Percentiles rank a stretch among this genome's conserved stretches.
Conservation (phyloP, 805 yeast genomes). For the Metschnikowia gruessii region DNA sequence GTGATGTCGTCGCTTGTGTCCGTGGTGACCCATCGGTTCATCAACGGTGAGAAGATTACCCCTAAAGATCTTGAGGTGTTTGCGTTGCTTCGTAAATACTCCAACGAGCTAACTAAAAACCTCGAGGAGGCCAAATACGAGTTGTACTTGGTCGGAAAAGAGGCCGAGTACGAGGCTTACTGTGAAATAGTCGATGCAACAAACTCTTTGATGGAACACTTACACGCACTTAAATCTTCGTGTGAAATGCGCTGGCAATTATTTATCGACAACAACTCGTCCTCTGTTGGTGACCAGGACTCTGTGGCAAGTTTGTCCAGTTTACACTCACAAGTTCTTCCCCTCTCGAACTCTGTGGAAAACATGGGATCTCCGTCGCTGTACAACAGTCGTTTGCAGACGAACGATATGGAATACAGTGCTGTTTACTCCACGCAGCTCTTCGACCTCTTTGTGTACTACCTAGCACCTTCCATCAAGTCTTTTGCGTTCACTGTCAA, state of each 20-base stretch:
- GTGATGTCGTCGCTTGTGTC: conserved; percentile 50
- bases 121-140: conserved; percentile 65
- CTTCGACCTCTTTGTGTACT: conserved; percentile 62
- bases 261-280: conserved; percentile 30
- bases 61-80: conserved; percentile 38
- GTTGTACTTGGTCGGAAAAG: conserved; percentile 51
- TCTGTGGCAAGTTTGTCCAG: conserved; percentile 26
- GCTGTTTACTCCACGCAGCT: conserved; percentile 42
- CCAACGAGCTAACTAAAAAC: conserved; percentile 36
- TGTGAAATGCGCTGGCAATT: conserved; percentile 64
- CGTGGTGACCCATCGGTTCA: conserved; percentile 47
- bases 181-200: conserved; percentile 50
- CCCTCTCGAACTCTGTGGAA: conserved; percentile 29
- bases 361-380: conserved; percentile 20
- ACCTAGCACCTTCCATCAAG: conserved; percentile 70
- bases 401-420: conserved; percentile 20
- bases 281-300: conserved; percentile 15
- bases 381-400: conserved; percentile 19
- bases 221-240: conserved; percentile 67
- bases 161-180: conserved; percentile 48
- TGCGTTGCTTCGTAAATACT: conserved; percentile 38
- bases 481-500: conserved; percentile 62
- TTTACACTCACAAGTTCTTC: conserved; percentile 17
- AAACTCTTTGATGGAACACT: conserved; percentile 49
- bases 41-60: conserved; percentile 45